Conservation (phyloP, 2,329 filamentous ascomycete species). For the Fusarium sp. region DNA sequence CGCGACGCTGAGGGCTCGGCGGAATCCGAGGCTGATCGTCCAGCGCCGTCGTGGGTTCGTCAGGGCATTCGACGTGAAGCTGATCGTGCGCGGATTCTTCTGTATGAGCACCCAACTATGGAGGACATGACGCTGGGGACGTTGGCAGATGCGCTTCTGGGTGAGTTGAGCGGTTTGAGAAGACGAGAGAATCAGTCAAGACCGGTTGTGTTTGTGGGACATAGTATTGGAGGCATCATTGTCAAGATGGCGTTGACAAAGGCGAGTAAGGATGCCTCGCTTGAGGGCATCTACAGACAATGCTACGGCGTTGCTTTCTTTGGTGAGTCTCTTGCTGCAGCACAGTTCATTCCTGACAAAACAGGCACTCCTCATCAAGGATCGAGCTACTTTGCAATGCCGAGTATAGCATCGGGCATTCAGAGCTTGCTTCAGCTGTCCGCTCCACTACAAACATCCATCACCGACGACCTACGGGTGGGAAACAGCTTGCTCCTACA, state of each 20-base stretch:
- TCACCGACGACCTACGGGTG: conserved; percentile 63
- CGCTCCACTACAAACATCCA: conserved; percentile 59
- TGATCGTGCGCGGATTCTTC: conserved; percentile 60
- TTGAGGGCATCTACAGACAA: conserved; percentile 61
- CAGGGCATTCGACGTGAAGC: conserved; percentile 63
- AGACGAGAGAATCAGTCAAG: conserved; percentile 53
- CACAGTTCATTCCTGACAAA: neutral
- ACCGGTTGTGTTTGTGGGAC: conserved; percentile 69
- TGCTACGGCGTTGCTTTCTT: conserved; percentile 72
- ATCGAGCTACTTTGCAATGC: conserved; percentile 70
- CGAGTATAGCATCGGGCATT: conserved; percentile 65
- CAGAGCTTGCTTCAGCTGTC: conserved; percentile 63
- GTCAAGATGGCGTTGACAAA: conserved; percentile 66
- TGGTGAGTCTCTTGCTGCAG: conserved; percentile 53
- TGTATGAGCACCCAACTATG: conserved; percentile 61
- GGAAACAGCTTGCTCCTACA: conserved; percentile 61
- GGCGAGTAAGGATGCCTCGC: conserved; percentile 53
- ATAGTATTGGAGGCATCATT: conserved; percentile 70
- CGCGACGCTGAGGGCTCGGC: conserved; percentile 49
- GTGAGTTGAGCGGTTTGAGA: conserved; percentile 54
- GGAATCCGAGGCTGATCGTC: conserved; percentile 32
- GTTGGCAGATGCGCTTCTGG: conserved; percentile 60
- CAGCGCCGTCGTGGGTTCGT: conserved; percentile 61
- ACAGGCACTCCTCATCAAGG: conserved; percentile 70
- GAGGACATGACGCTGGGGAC: conserved; percentile 56